Evolutionary conservation across 140 eudicot genomes (phyloP).

Genomic region (Erigeron philadelphicus): DNA sequence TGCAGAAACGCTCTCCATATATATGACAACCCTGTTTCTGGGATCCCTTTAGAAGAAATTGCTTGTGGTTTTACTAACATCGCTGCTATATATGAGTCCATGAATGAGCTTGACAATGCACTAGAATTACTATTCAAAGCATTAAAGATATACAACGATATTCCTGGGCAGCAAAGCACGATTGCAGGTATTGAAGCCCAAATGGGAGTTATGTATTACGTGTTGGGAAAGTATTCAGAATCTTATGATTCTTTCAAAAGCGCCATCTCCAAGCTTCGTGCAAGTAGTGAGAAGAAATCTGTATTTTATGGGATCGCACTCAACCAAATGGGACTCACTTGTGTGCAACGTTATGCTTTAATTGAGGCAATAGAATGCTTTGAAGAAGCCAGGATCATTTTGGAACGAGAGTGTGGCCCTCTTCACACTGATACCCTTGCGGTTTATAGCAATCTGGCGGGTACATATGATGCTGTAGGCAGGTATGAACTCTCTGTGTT

Average conservation of each 20-base stretch:
- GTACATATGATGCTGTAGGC: constrained; percentile 87
- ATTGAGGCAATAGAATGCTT: constrained; percentile 65
- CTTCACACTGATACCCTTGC: constrained; percentile 74
- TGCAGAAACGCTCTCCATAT: constrained; percentile 68
- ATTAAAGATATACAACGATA: constrained; percentile 52
- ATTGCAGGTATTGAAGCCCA: constrained; percentile 85
- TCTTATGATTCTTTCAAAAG: constrained; percentile 53
- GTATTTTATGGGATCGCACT: constrained; percentile 71
- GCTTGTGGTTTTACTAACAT: constrained; percentile 63
- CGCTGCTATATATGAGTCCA: constrained; percentile 69
- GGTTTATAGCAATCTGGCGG: constrained; percentile 80
- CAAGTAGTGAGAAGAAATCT: constrained; percentile 76
- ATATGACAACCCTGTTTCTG: constrained; percentile 56
- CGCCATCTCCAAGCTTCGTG: constrained; percentile 59
- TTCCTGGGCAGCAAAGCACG: constrained; percentile 67
- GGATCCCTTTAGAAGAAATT: constrained; percentile 64
- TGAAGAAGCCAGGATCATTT: constrained; percentile 63
- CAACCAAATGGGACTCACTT: constrained; percentile 84
- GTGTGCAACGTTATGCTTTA: constrained; percentile 69
- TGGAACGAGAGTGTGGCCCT: constrained; percentile 70
- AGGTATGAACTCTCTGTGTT: constrained; percentile 38
- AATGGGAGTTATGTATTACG: constrained; percentile 75
- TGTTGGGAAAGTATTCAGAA: constrained; percentile 58
- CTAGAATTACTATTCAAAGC: constrained; percentile 65
- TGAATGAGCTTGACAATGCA: constrained; percentile 68